A percentile compares a stretch with the other conserved stretches of the same genome.
Evolutionary conservation across 2,329 filamentous ascomycete genomes (phyloP).

Genomic region (Stylonectria norvegica): DNA sequence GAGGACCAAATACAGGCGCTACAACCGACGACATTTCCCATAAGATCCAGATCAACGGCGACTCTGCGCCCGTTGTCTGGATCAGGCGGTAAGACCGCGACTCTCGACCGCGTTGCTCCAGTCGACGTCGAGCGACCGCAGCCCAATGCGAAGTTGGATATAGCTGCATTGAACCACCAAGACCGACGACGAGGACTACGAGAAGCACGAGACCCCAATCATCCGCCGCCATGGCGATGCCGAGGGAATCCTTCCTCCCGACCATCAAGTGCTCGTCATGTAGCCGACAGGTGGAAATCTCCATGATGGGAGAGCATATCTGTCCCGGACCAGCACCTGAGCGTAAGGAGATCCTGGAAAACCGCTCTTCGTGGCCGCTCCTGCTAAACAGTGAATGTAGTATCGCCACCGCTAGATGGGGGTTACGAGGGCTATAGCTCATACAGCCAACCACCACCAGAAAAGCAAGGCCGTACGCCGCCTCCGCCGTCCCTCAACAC

Average conservation of each 20-base stretch:
- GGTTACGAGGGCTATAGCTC: constrained; percentile 28
- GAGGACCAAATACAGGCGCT: neutral
- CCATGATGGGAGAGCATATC: constrained; percentile 79
- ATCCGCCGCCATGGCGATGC: constrained; percentile 43
- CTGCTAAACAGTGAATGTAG: constrained; percentile 18
- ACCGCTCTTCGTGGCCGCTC: neutral
- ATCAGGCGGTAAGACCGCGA: constrained; percentile 1
- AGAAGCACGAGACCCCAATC: constrained; percentile 1
- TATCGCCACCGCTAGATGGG: constrained; percentile 38
- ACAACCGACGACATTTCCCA: neutral
- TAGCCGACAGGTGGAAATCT: constrained; percentile 73
- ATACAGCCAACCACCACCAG: constrained; percentile 26
- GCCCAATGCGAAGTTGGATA: constrained; percentile 6
- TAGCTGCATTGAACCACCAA: no score
- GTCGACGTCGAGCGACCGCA: constrained; percentile 4
- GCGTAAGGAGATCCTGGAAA: constrained; percentile 33
- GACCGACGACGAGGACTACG: constrained; percentile 3
- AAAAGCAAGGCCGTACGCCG: constrained; percentile 41
- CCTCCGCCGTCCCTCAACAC: constrained; percentile 51
- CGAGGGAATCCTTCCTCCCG: constrained; percentile 69
- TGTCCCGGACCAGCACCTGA: constrained; percentile 55
- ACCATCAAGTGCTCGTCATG: constrained; percentile 87
- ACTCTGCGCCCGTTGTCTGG: neutral
- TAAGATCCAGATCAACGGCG: neutral
- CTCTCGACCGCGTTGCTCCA: constrained; percentile 1